phyloP scores from a whole-genome alignment of 1,139 yeast species.

The Geotrichum phurueaensis region DNA sequence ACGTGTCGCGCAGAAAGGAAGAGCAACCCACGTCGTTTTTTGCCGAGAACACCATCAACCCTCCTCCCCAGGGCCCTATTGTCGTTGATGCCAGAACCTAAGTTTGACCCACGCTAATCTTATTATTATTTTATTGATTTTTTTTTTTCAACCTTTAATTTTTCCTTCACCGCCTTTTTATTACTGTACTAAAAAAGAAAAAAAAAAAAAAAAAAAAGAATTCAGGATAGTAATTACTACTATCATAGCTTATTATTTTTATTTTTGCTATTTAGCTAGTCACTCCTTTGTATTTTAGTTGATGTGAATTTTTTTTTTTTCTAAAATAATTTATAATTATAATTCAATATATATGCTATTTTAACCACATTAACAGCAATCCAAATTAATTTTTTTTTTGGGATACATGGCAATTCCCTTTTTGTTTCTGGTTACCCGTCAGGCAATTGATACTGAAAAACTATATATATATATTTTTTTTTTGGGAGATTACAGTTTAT shows the following conservation, averaged over 20 bases:
- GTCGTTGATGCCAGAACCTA: not conserved
- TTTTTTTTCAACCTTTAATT: no score
- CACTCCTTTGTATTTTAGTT: not conserved
- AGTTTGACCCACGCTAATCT: not conserved
- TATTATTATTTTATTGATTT: not conserved
- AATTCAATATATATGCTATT: not conserved
- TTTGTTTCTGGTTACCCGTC: no score
- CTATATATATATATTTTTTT: no score
- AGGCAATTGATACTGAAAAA: no score
- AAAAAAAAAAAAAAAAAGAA: no score
- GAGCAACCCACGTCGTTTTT: not conserved
- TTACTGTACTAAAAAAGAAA: not conserved
- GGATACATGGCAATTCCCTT: no score
- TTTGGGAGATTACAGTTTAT: no score
- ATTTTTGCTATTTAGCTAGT: not conserved
- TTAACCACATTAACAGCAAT: not conserved
- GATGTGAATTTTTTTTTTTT: not conserved
- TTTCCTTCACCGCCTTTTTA: no score
- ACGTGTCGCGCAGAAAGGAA: conserved; percentile 4
- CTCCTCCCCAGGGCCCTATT: not conserved
- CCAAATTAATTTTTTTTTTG: not conserved
- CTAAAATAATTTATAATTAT: no score
- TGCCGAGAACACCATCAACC: not conserved
- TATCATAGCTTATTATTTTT: not conserved
- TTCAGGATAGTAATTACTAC: not conserved